Conservation (phyloP, 768 basidiomycete species). For the Cubamyces sp. region DNA sequence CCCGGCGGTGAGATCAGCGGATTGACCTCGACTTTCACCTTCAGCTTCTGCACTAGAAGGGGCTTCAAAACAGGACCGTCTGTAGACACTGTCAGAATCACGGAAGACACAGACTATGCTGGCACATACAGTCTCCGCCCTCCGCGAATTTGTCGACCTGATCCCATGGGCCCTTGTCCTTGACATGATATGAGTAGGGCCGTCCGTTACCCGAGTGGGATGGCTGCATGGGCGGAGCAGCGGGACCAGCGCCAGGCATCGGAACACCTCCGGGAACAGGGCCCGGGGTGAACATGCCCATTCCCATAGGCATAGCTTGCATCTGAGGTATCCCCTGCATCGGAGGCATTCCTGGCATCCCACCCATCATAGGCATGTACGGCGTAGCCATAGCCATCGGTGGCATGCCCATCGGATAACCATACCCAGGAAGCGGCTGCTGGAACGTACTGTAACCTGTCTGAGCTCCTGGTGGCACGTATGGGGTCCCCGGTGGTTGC, state of each 20-base stretch:
- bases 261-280: conserved; percentile 3
- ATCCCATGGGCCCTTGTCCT: conserved; percentile 26
- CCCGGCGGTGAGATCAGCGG: conserved; percentile 57
- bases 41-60: conserved; percentile 54
- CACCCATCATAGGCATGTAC: conserved; percentile 26
- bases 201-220: conserved; percentile 19
- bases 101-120: neutral
- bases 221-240: conserved; percentile 23
- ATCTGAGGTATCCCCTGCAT: conserved; percentile 17
- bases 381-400: conserved; percentile 20
- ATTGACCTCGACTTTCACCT: conserved; percentile 55
- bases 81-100: conserved; percentile 32
- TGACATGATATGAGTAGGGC: neutral
- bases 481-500: conserved; percentile 19
- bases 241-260: conserved; percentile 1
- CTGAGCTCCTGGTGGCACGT: conserved; percentile 16
- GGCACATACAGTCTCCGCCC: conserved; percentile 47
- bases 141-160: conserved; percentile 43
- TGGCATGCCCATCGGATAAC: conserved; percentile 7
- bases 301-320: conserved; percentile 1
- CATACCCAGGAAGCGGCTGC: conserved; percentile 16
- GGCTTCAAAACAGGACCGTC: conserved; percentile 76
- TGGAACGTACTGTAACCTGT: conserved; percentile 19
- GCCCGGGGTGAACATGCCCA: conserved; percentile 19
- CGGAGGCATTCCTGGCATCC: conserved; percentile 24